Percentiles rank a stretch among this genome's conserved stretches.
Evolutionary conservation across 2,329 filamentous ascomycete species (phyloP).

Genomic region (Exophiala oligosperma): DNA sequence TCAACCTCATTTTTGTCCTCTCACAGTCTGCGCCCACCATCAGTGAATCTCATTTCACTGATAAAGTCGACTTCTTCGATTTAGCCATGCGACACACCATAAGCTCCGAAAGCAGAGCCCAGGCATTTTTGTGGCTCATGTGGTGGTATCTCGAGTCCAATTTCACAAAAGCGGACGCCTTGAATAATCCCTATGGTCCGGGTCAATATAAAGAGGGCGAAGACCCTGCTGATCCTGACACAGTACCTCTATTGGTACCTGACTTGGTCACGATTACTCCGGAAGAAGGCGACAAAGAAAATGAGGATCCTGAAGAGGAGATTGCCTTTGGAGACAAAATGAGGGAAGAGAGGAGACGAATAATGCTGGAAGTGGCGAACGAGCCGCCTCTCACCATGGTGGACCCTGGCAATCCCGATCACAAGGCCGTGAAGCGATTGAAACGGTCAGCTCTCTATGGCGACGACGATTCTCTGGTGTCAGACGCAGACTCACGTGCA

Average conservation of each 20-base stretch:
- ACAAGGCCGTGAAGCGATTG: constrained; percentile 43
- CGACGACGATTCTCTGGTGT: constrained; percentile 26
- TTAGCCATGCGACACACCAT: constrained; percentile 87
- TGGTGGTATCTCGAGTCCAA: constrained; percentile 95
- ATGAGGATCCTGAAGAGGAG: constrained; percentile 51
- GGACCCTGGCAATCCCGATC: constrained; percentile 35
- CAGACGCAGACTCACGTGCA: constrained; percentile 28
- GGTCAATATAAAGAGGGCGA: constrained; percentile 34
- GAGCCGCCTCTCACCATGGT: constrained; percentile 34
- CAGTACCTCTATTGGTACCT: constrained; percentile 49
- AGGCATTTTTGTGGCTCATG: constrained; percentile 94
- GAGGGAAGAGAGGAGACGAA: constrained; percentile 49
- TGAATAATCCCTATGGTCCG: constrained; percentile 84
- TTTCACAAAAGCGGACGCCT: constrained; percentile 82
- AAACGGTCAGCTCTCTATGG: constrained; percentile 40
- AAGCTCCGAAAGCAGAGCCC: constrained; percentile 78
- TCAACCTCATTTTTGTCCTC: constrained; percentile 95
- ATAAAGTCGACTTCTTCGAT: constrained; percentile 88
- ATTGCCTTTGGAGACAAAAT: constrained; percentile 51
- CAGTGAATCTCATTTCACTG: constrained; percentile 87
- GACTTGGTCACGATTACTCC: constrained; percentile 49
- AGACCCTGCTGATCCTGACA: constrained; percentile 39
- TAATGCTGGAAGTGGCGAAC: constrained; percentile 42
- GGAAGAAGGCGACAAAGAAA: constrained; percentile 51
- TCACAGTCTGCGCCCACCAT: constrained; percentile 87